Evolutionary conservation across 495 filamentous ascomycete species (phyloP), one percentile per base, ranked within the genome.

Genomic region (Talaromyces wortmannii): DNA sequence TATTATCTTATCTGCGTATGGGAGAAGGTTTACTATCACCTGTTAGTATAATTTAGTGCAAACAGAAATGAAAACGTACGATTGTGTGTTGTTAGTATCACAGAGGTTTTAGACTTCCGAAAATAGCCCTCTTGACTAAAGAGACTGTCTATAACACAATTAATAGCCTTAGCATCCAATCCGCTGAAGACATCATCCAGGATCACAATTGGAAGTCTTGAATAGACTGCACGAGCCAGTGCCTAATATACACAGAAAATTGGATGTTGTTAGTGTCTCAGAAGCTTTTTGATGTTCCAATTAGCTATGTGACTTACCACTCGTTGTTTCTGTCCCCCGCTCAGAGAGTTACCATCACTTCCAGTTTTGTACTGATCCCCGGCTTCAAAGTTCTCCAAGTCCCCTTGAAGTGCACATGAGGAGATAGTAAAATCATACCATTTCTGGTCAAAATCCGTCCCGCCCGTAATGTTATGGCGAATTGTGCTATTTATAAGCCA

Each of bases 311-410:
- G 4, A 53, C 51, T 45, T 12, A 50, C 60, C 47, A 69, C 11
- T 31, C 90, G 78, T 62, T 92, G 87, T 61, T 91, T 91, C 64
- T 94, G 90, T 1, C 90, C 90, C 43, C 90, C 90, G 47, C 86
- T 91, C 6, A 94, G 78, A 3, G 87, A 89, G 59, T 92, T 87
- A 30, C 90, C 90, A 31, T 86, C 78, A 63, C 90, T 88, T 17
- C 90, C 90, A 61, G 91, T 86, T 63, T 89, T 83, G 0, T 88
- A 91, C 55, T 71, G 60, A 59, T 95, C 90, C 13, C 86, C 80
- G 56, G 85, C 73, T 2, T 86, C 48, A 30, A 63, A 47, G 0
- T 31, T 23, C 1, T 44, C 48, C 13, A 76, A 48, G 56, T 73
- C 69, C 0, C 58, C 12, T 23, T 62, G 57, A 2, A 76, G 49